Base-by-base conservation (phyloP, 805 yeast genomes). In the Yamadazyma takamatsuzukensis region DNA sequence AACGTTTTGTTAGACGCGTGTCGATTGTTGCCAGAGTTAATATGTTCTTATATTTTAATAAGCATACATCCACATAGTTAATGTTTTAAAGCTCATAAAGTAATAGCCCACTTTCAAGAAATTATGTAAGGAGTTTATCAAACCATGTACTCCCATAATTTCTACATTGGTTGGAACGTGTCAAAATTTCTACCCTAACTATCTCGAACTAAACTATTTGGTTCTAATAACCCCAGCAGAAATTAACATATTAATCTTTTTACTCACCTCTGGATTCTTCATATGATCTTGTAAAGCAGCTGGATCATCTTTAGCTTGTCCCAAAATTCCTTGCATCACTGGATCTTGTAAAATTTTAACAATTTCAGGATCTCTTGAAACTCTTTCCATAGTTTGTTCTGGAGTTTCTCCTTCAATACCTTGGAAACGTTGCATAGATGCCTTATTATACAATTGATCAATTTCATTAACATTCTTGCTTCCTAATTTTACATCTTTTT, bases 141-240 rank as follows among this genome's bases (percentile, higher is more conserved):
- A n/a, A n/a, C n/a, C n/a, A n/a, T n/a, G n/a, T n/a, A n/a, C n/a
- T n/a, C n/a, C n/a, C n/a, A n/a, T n/a, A n/a, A n/a, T n/a, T n/a
- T n/a, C n/a, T n/a, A n/a, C n/a, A n/a, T n/a, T n/a, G n/a, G n/a
- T n/a, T n/a, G n/a, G n/a, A n/a, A n/a, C n/a, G n/a, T n/a, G n/a
- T n/a, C n/a, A n/a, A n/a, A n/a, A n/a, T n/a, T n/a, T n/a, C n/a
- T n/a, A n/a, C n/a, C n/a, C n/a, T n/a, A n/a, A n/a, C n/a, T n/a
- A n/a, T n/a, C n/a, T n/a, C n/a, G n/a, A n/a, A 15, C 5, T 11
- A 6, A 17, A 26, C 28, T 56, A 81, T 55, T 95, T 80, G 19
- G 95, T 87, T 58, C 96, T 82, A 53, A 93, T 89, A 36, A 93
- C 84, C 59, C 99, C 99, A 13, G 97, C 96, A 36, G 97, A 96